phyloP scores from a whole-genome alignment of 1,139 yeast genomes.

The Suhomyces coccinellae region DNA sequence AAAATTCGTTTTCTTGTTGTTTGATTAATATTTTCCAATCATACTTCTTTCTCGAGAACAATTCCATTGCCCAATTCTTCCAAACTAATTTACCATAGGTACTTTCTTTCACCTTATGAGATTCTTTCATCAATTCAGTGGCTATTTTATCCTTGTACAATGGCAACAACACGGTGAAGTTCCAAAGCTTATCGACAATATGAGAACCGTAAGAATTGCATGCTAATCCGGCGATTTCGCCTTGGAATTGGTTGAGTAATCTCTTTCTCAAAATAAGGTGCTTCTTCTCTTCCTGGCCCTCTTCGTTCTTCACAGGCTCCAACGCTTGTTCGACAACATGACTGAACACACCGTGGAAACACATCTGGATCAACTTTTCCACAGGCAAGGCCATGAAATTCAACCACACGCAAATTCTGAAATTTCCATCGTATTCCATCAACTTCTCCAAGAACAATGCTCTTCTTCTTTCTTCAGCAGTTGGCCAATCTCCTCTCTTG shows the following conservation, averaged over 20 bases:
- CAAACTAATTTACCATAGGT: conserved; percentile 88
- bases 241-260: conserved; percentile 63
- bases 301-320: conserved; percentile 29
- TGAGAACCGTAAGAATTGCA: conserved; percentile 93
- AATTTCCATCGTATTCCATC: conserved; percentile 62
- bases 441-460: conserved; percentile 72
- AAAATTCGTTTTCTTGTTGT: conserved; percentile 62
- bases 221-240: conserved; percentile 57
- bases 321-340: conserved; percentile 75
- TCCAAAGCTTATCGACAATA: conserved; percentile 82
- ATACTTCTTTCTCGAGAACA: conserved; percentile 66
- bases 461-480: conserved; percentile 84
- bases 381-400: conserved; percentile 60
- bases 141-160: conserved; percentile 89
- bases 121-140: conserved; percentile 57
- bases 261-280: conserved; percentile 63
- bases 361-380: conserved; percentile 66
- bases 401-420: conserved; percentile 58
- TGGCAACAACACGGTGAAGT: conserved; percentile 71
- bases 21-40: conserved; percentile 82
- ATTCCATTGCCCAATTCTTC: conserved; percentile 92
- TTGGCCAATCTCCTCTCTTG: conserved; percentile 87
- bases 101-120: conserved; percentile 75
- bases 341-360: conserved; percentile 84
- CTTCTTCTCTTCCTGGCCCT: conserved; percentile 40